Conservation (phyloP, 495 filamentous ascomycete genomes). For the Lasiosphaeria ovina region DNA sequence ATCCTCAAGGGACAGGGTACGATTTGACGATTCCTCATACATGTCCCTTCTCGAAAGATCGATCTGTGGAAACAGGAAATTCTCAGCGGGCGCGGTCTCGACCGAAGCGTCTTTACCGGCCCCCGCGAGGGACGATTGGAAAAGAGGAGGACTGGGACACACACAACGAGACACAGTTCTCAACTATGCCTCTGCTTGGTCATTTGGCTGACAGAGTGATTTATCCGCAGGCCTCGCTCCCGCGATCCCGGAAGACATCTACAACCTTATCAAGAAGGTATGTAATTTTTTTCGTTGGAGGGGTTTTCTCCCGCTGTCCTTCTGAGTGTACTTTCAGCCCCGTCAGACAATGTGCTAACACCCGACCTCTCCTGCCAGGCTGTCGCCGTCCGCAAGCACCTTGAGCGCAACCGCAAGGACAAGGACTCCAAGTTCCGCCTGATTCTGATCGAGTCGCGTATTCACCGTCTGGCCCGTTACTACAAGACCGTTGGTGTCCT, state of each 20-base stretch:
- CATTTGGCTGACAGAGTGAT: constrained; percentile 91
- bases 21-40: constrained; percentile 20
- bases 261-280: constrained; percentile 99
- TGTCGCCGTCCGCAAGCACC: constrained; percentile 99
- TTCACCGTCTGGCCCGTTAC: constrained; percentile 92
- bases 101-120: constrained; percentile 1
- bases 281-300: constrained; percentile 9
- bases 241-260: constrained; percentile 93
- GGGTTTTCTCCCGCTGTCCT: no score
- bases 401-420: constrained; percentile 99
- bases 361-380: constrained; percentile 52
- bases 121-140: constrained; percentile 2
- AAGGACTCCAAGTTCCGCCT: constrained; percentile 99
- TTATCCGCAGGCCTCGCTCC: constrained; percentile 86
- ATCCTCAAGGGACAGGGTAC: constrained; percentile 81
- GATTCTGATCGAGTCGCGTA: constrained; percentile 98
- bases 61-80: no score
- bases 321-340: not conserved
- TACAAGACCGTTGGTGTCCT: constrained; percentile 99
- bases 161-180: constrained; percentile 14
- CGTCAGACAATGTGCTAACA: constrained; percentile 10
- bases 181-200: constrained; percentile 87
- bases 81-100: not conserved
- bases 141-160: constrained; percentile 8
- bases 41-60: no score